Evolutionary conservation across 176 grass and related monocot genomes (phyloP), one percentile per base, ranked within the genome.

Genomic region (Carex myosuroides): DNA sequence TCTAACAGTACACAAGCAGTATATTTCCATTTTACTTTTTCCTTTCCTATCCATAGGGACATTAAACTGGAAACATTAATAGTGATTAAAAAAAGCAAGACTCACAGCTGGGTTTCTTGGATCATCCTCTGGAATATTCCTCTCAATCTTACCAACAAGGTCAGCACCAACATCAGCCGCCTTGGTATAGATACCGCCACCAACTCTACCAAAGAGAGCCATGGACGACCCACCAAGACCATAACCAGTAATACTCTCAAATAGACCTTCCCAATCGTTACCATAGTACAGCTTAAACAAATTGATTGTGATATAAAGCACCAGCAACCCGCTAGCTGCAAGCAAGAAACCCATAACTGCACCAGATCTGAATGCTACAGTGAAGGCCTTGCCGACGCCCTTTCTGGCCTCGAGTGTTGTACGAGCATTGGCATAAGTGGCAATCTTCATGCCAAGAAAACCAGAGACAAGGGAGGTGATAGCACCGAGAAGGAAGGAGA

Each of bases 201-300:
- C 94, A 76, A 97, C 94, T 88, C 94, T 91, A 48, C 94, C 94
- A 6, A 97, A 93, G 3, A 93, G 87, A 88, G 91, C 94, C 94
- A 97, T 97, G 77, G 94, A 97, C 41, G 94, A 97, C 6, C 94
- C 94, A 84, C 94, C 94, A 88, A 97, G 94, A 11, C 94, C 94
- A 80, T 97, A 97, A 39, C 91, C 94, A 90, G 94, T 97, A 87
- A 97, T 97, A 37, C 89, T 89, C 91, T 93, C 94, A 18, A 91
- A 97, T 66, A 97, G 85, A 84, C 94, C 94, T 78, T 97, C 94
- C 91, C 89, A 97, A 74, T 97, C 94, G 66, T 97, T 89, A 85
- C 89, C 94, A 8, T 97, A 97, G 30, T 97, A 97, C 85, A 97
- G 9, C 81, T 91, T 93, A 6, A 97, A 93, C 79, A 85, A 41